Conservation (phyloP, 305 asterid genomes). For the Euphrasia arctica region DNA sequence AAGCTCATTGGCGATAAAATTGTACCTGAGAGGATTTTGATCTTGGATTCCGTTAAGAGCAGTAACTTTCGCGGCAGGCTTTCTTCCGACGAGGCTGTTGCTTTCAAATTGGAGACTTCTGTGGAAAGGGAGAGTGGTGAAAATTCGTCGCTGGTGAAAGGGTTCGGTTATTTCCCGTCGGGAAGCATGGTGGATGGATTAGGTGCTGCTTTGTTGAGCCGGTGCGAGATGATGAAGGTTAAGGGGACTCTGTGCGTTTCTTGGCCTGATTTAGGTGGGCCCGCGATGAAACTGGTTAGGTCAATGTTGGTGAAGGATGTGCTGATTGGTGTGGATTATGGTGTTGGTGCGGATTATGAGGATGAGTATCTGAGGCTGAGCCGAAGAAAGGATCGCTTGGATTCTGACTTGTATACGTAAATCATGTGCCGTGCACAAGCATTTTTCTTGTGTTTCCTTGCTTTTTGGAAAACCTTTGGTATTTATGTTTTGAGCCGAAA, state of each 20-base stretch:
- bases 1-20: conserved; percentile 68
- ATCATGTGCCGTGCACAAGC: too few relatives aligned
- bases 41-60: conserved; percentile 70
- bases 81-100: conserved; percentile 65
- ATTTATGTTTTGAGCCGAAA: too few relatives aligned
- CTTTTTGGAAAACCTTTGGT: too few relatives aligned
- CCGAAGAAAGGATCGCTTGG: conserved; percentile 47
- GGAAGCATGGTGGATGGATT: conserved; percentile 95
- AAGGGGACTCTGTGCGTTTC: conserved; percentile 70
- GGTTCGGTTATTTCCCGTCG: conserved; percentile 70
- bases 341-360: conserved; percentile 37
- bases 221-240: conserved; percentile 70
- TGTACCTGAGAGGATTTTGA: conserved; percentile 66
- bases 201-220: conserved; percentile 76
- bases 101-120: conserved; percentile 79
- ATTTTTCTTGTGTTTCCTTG: neutral
- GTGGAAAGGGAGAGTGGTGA: conserved; percentile 31
- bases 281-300: conserved; percentile 55
- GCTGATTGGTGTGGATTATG: conserved; percentile 42
- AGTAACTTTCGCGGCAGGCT: conserved; percentile 78
- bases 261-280: conserved; percentile 80
- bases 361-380: conserved; percentile 43
- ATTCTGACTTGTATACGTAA: conserved; percentile 84
- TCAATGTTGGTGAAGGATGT: conserved; percentile 59
- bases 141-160: conserved; percentile 43